Conservation (phyloP, 108 stramenopile genomes). For the Fistulifera pelliculosa region DNA sequence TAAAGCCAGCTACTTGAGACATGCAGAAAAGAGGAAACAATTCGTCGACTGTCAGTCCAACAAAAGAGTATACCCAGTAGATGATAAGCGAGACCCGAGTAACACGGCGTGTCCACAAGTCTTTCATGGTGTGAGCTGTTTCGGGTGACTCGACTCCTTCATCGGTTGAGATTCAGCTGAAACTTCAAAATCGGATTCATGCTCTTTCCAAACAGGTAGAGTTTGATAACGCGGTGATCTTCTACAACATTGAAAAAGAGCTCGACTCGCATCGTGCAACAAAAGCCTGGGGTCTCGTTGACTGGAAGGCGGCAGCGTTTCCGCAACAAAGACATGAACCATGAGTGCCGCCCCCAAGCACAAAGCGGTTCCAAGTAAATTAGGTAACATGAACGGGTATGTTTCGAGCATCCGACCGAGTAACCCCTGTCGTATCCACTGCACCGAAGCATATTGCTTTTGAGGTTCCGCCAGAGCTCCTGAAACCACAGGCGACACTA, state of each 20-base stretch:
- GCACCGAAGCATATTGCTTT: slow-evolving; percentile 21
- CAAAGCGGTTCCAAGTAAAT: slow-evolving; percentile 31
- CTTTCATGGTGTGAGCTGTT: too few species aligned
- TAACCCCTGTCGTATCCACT: slow-evolving; percentile 4
- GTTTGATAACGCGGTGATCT: background rate
- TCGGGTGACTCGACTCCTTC: too few species aligned
- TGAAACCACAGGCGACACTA: slow-evolving; percentile 47
- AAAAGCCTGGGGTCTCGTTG: slow-evolving; percentile 1
- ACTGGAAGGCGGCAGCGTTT: slow-evolving; percentile 33
- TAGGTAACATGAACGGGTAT: slow-evolving; percentile 52
- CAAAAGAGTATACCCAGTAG: slow-evolving; percentile 57
- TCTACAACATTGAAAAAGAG: background rate
- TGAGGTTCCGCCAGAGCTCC: slow-evolving; percentile 53
- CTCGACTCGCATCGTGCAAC: background rate
- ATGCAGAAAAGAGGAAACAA: slow-evolving; percentile 65
- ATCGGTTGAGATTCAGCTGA: too few species aligned
- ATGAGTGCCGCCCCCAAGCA: slow-evolving; percentile 23
- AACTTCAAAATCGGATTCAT: slow-evolving; percentile 1
- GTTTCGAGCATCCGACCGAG: slow-evolving; percentile 11
- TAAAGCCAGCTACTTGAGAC: slow-evolving; percentile 40
- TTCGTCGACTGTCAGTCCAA: slow-evolving; percentile 41
- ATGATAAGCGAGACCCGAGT: slow-evolving; percentile 3
- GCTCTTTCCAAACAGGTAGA: background rate
- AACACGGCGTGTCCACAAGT: too few species aligned
- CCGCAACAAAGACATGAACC: slow-evolving; percentile 29